These are phyloP conservation scores for Heliamphora pulchella DNA, from an alignment of 179 eudicot species.

Conservation along the genomic window DNA sequence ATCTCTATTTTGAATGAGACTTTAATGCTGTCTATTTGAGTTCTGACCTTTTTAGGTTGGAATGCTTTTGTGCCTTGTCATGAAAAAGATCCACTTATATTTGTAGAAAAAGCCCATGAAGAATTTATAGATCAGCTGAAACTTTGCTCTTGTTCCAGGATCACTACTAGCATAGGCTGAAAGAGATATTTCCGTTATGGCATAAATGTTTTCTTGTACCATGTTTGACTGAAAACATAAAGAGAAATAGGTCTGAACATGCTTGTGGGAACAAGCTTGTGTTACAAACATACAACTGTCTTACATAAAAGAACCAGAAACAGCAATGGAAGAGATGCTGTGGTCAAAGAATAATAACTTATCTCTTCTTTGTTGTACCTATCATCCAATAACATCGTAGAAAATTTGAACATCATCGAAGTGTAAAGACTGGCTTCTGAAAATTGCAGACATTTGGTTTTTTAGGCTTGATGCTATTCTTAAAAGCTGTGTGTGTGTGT, in stretches of 20 bases:
- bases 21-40: constrained; percentile 9
- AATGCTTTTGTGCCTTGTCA: not conserved
- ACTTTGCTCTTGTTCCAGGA: not conserved
- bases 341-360: not conserved
- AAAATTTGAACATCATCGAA: not conserved
- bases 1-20: not conserved
- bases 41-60: constrained; percentile 1
- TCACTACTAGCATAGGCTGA: not conserved
- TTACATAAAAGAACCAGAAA: not conserved
- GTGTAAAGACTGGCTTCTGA: not conserved
- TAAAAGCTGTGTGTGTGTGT: too few relatives aligned
- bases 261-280: not conserved
- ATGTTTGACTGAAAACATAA: not conserved
- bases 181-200: not conserved
- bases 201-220: not conserved
- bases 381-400: not conserved
- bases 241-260: not conserved
- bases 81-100: not conserved
- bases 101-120: not conserved
- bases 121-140: not conserved
- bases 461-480: not conserved
- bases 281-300: not conserved
- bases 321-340: not conserved
- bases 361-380: not conserved
- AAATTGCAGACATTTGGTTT: not conserved